Percentiles rank a stretch among this genome's conserved stretches.
phyloP scores from a whole-genome alignment of 2,329 filamentous ascomycete genomes.

The Simplicillium sp. region DNA sequence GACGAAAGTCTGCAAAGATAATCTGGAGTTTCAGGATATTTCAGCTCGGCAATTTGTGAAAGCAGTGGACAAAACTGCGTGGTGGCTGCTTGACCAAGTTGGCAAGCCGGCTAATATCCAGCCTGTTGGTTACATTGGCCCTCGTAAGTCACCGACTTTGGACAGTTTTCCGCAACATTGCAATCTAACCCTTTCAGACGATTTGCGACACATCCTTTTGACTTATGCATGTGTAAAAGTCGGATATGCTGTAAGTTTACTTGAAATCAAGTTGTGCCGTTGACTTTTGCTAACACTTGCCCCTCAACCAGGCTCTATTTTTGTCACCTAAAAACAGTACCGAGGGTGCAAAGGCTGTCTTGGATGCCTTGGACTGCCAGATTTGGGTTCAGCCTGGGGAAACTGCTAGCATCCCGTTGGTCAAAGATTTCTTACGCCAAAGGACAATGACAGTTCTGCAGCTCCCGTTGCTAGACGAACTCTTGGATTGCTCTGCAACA shows the following conservation, averaged over 20 bases:
- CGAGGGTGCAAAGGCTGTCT: slow-evolving; percentile 19
- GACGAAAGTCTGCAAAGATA: slow-evolving; percentile 6
- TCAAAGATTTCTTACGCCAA: slow-evolving; percentile 14
- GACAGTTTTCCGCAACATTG: neutral
- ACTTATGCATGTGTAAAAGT: slow-evolving; percentile 22
- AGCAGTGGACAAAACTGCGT: slow-evolving; percentile 19
- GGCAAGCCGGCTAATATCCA: slow-evolving; percentile 10
- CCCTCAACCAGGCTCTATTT: slow-evolving; percentile 17
- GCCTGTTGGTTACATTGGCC: slow-evolving; percentile 20
- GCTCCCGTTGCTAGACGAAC: slow-evolving; percentile 17
- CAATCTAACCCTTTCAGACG: slow-evolving; percentile 11
- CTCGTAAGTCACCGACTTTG: slow-evolving; percentile 14
- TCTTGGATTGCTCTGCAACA: slow-evolving; percentile 12
- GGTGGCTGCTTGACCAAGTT: slow-evolving; percentile 16
- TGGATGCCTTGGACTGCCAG: slow-evolving; percentile 19
- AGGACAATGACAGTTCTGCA: slow-evolving; percentile 16
- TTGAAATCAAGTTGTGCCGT: neutral
- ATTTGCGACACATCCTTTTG: slow-evolving; percentile 18
- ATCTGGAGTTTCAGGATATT: slow-evolving; percentile 12
- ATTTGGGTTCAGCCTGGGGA: slow-evolving; percentile 18
- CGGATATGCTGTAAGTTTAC: slow-evolving; percentile 17
- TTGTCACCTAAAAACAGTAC: slow-evolving; percentile 23
- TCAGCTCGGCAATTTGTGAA: slow-evolving; percentile 14
- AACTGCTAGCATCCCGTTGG: slow-evolving; percentile 7
- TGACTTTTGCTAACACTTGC: neutral